Conservation (phyloP, 2,329 filamentous ascomycete genomes). For the Pseudocercospora pini-densiflorae region DNA sequence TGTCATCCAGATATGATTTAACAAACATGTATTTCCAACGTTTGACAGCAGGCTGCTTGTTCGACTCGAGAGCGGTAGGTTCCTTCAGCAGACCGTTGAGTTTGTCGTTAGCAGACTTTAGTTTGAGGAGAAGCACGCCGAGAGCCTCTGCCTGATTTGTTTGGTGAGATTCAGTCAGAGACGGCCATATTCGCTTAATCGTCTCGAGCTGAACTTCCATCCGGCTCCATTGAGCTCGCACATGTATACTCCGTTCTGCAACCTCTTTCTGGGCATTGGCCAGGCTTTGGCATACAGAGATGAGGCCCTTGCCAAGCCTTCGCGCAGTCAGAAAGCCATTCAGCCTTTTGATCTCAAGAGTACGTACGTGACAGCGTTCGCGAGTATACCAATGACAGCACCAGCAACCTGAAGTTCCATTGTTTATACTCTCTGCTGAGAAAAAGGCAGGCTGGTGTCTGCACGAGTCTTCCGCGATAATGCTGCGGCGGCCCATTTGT, state of each 20-base stretch:
- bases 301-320: too few relatives aligned
- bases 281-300: too few relatives aligned
- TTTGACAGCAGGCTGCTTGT: conserved; percentile 2
- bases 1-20: background rate
- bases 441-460: too few relatives aligned
- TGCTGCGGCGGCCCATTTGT: too few relatives aligned
- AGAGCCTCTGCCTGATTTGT: conserved; percentile 24
- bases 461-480: too few relatives aligned
- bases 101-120: conserved; percentile 2
- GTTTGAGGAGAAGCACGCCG: background rate
- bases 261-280: conserved; percentile 5
- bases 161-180: conserved; percentile 29
- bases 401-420: too few relatives aligned
- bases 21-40: conserved; percentile 7
- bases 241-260: too few relatives aligned
- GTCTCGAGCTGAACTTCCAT: conserved; percentile 35
- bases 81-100: background rate
- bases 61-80: background rate
- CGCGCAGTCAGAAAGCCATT: too few relatives aligned
- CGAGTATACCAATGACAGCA: too few relatives aligned
- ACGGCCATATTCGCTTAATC: conserved; percentile 24
- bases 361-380: too few relatives aligned
- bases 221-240: conserved; percentile 20
- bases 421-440: too few relatives aligned
- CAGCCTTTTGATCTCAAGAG: too few relatives aligned